A percentile compares a stretch with the other conserved stretches of the same genome.
Evolutionary conservation across 345 rosid species (phyloP).

Genomic region (Erucastrum elatum): DNA sequence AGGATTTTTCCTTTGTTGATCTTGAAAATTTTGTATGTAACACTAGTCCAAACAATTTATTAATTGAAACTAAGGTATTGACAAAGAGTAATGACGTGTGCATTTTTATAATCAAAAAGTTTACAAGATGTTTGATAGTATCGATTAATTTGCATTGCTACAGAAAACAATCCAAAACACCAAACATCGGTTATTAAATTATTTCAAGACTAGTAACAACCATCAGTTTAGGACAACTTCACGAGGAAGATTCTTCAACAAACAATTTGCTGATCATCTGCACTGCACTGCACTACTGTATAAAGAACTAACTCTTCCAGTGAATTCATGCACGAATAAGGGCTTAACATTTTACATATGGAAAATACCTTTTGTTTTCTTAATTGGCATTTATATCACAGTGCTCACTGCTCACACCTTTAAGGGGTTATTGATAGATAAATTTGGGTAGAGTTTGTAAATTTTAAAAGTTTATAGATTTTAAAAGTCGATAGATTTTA

Average conservation of each 20-base stretch:
- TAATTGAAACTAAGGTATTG: background rate
- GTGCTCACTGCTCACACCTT: background rate
- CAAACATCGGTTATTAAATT: background rate
- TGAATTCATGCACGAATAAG: background rate
- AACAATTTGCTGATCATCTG: conserved; percentile 3
- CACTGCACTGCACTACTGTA: background rate
- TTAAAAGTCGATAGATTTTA: no score
- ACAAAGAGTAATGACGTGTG: background rate
- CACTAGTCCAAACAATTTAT: background rate
- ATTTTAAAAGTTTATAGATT: no score
- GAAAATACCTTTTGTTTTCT: conserved; percentile 10
- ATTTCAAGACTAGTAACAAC: background rate
- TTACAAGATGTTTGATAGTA: background rate
- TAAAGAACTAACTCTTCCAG: background rate
- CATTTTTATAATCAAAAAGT: background rate
- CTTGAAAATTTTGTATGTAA: no score
- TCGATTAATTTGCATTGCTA: background rate
- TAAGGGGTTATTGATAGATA: no score
- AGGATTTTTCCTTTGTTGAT: no score
- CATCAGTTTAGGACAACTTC: background rate
- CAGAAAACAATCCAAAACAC: background rate
- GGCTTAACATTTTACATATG: background rate
- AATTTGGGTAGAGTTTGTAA: no score
- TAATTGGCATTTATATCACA: background rate
- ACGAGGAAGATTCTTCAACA: conserved; percentile 1